Base-by-base conservation (phyloP, 306 rosid genomes). In the Cyclanthera cordifolia region DNA sequence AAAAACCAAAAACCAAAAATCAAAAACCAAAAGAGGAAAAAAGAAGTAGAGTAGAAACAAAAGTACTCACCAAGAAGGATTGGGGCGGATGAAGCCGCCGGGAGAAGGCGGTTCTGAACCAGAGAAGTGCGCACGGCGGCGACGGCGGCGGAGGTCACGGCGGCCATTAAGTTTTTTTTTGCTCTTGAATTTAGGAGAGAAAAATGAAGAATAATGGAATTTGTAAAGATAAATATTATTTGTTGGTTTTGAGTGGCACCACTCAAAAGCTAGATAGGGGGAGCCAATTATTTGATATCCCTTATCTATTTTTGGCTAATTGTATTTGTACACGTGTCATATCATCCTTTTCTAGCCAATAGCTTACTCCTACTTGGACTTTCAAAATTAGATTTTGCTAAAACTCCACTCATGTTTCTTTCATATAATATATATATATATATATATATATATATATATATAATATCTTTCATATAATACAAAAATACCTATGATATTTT, bases 291-390 rank as follows among this genome's bases (percentile, higher is more conserved):
- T 69, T 82, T 39, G 85, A 87, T 84, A 76, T 79, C 83, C 79
- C 78, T 74, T 78, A 93, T 93, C 99, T 73, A 67, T 34, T 23
- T 11, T 8, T 10, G 24, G 32, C 96, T 94, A 87, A 86, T 67
- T 1, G 12, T 0, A 3, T 61, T 70, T 32, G 2, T 68, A 83
- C 94, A 83, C 85, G 85, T 86, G 95, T 80, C 83, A 60, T 47
- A 16, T 74, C 73, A 81, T 82, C 83, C 47, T 2, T 58, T 66
- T 14, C 0, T 46, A 46, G 6, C 69, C 69, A 41, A 64, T 64
- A 13, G 13, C 4, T 43, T 43, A 24, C 19, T 64, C 34, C 34
- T 64, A 61, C 30, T n/a, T 61, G 69, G 51, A 61, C 51, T 61
- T 4, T 21, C 67, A 10, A n/a, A 8, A 3, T 59, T 3, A n/a